Base-by-base conservation (phyloP, 2,329 filamentous ascomycete species). In the Penicillium fuscoglaucum region DNA sequence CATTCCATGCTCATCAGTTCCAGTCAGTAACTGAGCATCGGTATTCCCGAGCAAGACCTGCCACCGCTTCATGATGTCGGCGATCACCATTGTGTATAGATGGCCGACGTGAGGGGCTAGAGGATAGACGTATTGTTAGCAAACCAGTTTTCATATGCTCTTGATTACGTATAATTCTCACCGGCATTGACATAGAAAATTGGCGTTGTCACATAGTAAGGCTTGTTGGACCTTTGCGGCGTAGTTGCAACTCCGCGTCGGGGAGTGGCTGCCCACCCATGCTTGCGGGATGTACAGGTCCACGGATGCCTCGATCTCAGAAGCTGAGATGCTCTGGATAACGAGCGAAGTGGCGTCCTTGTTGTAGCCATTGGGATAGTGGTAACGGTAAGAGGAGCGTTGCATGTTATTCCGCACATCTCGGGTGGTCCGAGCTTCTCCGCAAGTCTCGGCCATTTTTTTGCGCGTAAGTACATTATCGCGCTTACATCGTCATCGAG, bases 181-280 rank as follows among this genome's bases (percentile, higher is more conserved):
- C 91, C 87, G 55, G 93, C 91, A 84, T 99, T 99, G 79, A 99
- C 95, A 76, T 99, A 99, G 80, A 98, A 99, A 58, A 99, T 99
- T 2, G 95, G 95, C 9, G 92, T 96, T 6, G 95, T 98, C 69
- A 96, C 83, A 80, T 98, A 99, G 80, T 89, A 97, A 9, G 93
- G 92, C 79, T 98, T 98, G 60, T 78, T 74, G 3, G 64, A 55
- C 40, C 55, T 57, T 48, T 57, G 58, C 47, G 72, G 55, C 19
- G 63, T 64, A 41, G 72, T 72, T 61, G 72, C 70, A 61, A 70
- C 66, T 56, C 66, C 65, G 56, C 71, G 68, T 35, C 65, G 68
- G 57, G 66, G 61, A 49, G 58, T 57, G 9, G 59, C 46, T 37
- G 46, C 46, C 47, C 59, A 50, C 12, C 63, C 61, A 61, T 65